Evolutionary conservation across 768 basidiomycete species (phyloP).

Genomic region (Xerocomellus intermedius): DNA sequence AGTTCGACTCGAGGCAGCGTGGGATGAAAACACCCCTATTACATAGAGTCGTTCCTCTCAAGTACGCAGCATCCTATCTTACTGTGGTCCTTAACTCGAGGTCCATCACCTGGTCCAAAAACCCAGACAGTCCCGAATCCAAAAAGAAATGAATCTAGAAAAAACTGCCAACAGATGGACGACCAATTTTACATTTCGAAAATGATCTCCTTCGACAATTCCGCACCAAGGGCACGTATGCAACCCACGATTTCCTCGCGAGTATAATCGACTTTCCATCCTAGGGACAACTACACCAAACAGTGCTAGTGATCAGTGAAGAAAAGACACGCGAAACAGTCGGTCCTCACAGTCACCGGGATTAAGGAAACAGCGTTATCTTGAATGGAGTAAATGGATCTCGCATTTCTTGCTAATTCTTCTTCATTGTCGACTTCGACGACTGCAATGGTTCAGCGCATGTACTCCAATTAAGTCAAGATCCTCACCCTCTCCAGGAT

Average conservation of each 20-base stretch:
- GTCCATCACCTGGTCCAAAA: too few relatives aligned
- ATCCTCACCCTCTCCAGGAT: conserved; percentile 27
- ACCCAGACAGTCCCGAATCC: background rate
- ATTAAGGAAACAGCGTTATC: conserved; percentile 20
- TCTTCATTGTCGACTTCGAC: conserved; percentile 15
- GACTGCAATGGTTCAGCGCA: conserved; percentile 17
- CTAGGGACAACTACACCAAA: conserved; percentile 17
- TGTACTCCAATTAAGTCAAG: background rate
- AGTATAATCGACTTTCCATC: conserved; percentile 31
- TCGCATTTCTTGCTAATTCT: conserved; percentile 20
- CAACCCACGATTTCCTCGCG: conserved; percentile 41
- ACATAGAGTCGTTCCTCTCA: background rate
- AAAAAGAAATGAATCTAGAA: background rate
- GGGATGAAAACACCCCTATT: background rate
- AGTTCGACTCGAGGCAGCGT: background rate
- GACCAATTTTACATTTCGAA: conserved; percentile 30
- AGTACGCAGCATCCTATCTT: background rate
- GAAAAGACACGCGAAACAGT: background rate
- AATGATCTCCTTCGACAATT: conserved; percentile 40
- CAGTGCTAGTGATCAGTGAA: conserved; percentile 7
- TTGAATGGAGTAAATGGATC: conserved; percentile 25
- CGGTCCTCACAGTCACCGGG: conserved; percentile 24
- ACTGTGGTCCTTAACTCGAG: background rate
- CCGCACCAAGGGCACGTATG: conserved; percentile 43
- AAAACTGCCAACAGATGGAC: background rate